Evolutionary conservation across 768 basidiomycete genomes (phyloP), one percentile per base, ranked within the genome.

Genomic region (Tephrocybe sp.): DNA sequence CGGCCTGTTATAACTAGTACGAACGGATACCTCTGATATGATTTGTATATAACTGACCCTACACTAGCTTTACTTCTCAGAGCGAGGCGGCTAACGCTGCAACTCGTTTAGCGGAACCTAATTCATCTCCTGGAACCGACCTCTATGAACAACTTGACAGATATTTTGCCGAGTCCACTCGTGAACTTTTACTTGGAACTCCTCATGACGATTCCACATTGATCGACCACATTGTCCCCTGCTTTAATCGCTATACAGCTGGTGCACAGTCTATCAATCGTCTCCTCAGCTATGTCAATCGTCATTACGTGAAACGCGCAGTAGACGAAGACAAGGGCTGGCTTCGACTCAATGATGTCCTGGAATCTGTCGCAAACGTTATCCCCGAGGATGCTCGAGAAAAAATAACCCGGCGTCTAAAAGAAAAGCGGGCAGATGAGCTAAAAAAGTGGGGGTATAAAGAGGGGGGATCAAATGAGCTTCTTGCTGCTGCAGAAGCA

Each of bases 1-100:
- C 87, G 16, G 85, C 87, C n/a, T 82, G 83, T 49, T 89, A 90
- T 73, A 87, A 89, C 71, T 89, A 88, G 79, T 83, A 73, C 71
- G 74, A 72, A 53, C 56, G 38, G 58, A 53, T 55, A 62, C 65
- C 35, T 23, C 40, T 45, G 41, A 31, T 33, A 26, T 48, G 33
- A 35, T 17, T 8, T 53, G 57, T 35, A 23, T 35, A 23, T 61
- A 48, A 58, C 56, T 58, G 53, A 64, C 33, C 53, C 51, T 49
- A 48, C 45, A 36, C 22, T 26, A 78, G 76, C 60, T 80, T 83
- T 62, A 81, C 80, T 48, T 64, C 78, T n/a, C 79, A 81, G 65
- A 76, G 72, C 52, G 84, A 85, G 61, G 66, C 68, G 23, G 61
- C 67, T 42, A 71, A 69, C 36, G 51, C 66, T 38, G 54, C 61